A percentile compares a stretch with the other conserved stretches of the same genome.
These are phyloP conservation scores for Vigna reflexopilosa DNA, from an alignment of 306 rosid species.

Conservation along the genomic window DNA sequence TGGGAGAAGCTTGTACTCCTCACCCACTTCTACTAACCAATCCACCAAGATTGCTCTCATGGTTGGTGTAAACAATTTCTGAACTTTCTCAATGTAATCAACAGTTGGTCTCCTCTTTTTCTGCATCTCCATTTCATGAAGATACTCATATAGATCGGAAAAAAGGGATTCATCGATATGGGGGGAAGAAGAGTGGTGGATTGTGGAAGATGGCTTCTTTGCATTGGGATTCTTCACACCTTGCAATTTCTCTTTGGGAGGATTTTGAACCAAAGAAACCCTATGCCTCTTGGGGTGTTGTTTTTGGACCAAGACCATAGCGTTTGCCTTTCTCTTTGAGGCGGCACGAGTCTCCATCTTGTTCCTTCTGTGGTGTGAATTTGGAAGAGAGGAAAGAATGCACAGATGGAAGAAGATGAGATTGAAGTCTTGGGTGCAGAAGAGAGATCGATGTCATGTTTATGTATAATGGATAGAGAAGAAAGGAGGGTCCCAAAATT, in stretches of 20 bases:
- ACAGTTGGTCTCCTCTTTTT: conserved; percentile 60
- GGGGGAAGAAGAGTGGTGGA: not conserved
- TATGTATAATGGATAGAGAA: not conserved
- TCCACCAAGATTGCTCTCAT: conserved; percentile 87
- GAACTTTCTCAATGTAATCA: conserved; percentile 62
- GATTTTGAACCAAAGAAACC: conserved; percentile 52
- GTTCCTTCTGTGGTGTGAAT: not conserved
- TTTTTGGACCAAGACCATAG: conserved; percentile 26
- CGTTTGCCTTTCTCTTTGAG: conserved; percentile 52
- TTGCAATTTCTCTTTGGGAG: conserved; percentile 30
- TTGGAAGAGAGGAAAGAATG: not conserved
- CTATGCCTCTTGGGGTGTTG: conserved; percentile 53
- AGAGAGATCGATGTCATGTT: not conserved
- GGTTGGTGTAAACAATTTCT: conserved; percentile 57
- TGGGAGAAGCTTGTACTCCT: conserved; percentile 71
- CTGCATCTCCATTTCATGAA: conserved; percentile 56
- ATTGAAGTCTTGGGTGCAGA: not conserved
- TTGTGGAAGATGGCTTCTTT: conserved; percentile 15
- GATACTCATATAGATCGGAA: conserved; percentile 52
- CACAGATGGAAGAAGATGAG: not conserved
- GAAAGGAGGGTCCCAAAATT: not conserved
- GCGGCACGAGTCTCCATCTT: conserved; percentile 24
- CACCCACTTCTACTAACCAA: conserved; percentile 92
- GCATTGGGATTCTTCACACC: conserved; percentile 24
- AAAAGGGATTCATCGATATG: not conserved